Conservation (phyloP, 139 green algal species). For the Coelastrella sp. region DNA sequence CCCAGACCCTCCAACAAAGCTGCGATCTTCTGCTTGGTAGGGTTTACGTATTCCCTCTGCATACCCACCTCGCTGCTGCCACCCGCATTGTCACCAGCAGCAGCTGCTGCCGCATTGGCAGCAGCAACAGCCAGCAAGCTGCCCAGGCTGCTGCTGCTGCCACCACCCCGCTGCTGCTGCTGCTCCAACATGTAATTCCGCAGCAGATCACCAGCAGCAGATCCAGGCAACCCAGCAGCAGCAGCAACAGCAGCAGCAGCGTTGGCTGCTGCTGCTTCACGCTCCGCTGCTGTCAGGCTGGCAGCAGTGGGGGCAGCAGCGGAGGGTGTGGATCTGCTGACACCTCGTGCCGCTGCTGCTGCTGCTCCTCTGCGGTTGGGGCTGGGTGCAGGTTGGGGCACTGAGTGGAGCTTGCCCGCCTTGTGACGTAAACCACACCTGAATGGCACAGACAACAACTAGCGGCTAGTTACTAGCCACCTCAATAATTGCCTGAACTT, state of each 20-base stretch:
- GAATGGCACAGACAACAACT: background rate
- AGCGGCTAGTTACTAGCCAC: background rate
- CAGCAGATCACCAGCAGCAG: conserved; percentile 6
- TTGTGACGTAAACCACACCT: conserved; percentile 38
- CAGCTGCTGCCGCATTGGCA: conserved; percentile 2
- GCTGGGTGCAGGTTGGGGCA: conserved; percentile 3
- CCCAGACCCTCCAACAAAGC: background rate
- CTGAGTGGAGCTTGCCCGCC: conserved; percentile 33
- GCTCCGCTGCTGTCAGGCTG: conserved; percentile 1
- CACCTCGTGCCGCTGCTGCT: conserved; percentile 6
- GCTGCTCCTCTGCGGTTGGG: background rate
- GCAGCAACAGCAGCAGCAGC: conserved; percentile 23
- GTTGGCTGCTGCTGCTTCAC: background rate
- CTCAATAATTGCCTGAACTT: background rate
- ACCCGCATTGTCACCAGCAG: background rate
- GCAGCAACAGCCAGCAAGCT: background rate
- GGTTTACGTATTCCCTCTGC: background rate
- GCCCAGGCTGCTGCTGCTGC: conserved; percentile 3
- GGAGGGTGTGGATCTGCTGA: background rate
- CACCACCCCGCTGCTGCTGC: background rate
- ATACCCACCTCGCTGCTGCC: background rate
- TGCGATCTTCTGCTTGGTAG: conserved; percentile 4
- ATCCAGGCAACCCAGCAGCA: background rate
- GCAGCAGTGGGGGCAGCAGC: background rate
- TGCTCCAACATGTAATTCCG: background rate